These are phyloP conservation scores for Thelephora terrestris DNA, from an alignment of 1,284 basidiomycete genomes.

Conservation along the genomic window DNA sequence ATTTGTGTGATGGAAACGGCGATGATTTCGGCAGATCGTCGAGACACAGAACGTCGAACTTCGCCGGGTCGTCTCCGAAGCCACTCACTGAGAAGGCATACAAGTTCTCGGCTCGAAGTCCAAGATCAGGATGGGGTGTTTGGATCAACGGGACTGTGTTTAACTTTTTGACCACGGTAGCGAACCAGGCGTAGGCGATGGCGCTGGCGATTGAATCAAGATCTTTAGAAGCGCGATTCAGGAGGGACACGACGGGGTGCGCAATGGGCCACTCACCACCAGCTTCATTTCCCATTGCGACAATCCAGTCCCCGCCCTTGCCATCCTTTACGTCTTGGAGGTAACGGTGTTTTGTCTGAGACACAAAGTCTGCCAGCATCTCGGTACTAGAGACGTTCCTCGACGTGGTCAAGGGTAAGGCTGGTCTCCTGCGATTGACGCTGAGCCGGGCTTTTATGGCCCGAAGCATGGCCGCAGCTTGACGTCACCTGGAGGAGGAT, in stretches of 20 bases:
- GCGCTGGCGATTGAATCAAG: conserved; percentile 82
- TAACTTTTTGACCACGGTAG: conserved; percentile 36
- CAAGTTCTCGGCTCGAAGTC: conserved; percentile 81
- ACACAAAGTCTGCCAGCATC: conserved; percentile 20
- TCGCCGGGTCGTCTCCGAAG: conserved; percentile 29
- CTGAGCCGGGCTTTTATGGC: background rate
- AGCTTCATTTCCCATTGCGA: conserved; percentile 88
- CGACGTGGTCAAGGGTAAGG: background rate
- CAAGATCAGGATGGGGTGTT: conserved; percentile 58
- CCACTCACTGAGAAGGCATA: conserved; percentile 56
- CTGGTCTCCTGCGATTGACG: background rate
- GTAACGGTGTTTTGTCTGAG: conserved; percentile 33
- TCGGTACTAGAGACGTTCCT: background rate
- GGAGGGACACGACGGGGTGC: background rate
- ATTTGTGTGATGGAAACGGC: conserved; percentile 50
- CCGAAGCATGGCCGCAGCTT: background rate
- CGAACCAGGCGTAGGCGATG: conserved; percentile 71
- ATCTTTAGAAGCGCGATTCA: conserved; percentile 38
- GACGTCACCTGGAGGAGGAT: background rate
- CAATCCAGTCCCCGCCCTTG: conserved; percentile 54
- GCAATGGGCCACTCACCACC: conserved; percentile 49
- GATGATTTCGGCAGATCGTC: conserved; percentile 38
- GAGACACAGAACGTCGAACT: conserved; percentile 45
- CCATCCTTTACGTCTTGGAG: conserved; percentile 32
- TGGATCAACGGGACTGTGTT: conserved; percentile 69